These are phyloP conservation scores for Eucalyptus regnans DNA, from an alignment of 345 rosid genomes.

Conservation along the genomic window DNA sequence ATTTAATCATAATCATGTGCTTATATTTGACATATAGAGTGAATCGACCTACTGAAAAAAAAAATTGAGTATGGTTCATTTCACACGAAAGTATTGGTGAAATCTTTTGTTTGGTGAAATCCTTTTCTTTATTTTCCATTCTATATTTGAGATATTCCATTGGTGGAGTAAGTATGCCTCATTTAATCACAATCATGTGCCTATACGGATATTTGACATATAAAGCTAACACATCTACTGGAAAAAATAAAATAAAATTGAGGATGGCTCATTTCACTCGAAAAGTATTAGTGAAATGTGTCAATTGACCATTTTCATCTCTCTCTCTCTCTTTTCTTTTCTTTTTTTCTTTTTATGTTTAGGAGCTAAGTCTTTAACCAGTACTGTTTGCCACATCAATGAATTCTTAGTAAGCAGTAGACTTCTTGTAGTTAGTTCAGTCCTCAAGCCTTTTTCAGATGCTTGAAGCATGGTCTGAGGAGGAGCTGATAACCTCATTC, in stretches of 20 bases:
- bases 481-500: slow-evolving; percentile 95
- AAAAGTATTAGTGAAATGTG: not conserved
- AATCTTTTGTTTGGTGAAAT: too few species aligned
- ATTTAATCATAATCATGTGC: too few species aligned
- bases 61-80: too few species aligned
- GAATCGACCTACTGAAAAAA: too few species aligned
- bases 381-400: not conserved
- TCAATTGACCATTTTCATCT: not conserved
- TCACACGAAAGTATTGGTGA: too few species aligned
- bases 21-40: too few species aligned
- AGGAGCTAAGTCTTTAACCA: not conserved
- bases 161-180: not conserved
- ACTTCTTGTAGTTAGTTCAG: not conserved
- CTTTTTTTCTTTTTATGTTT: not conserved
- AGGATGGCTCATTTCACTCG: not conserved
- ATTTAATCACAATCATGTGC: not conserved
- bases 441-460: not conserved
- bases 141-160: not conserved
- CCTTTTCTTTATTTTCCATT: too few species aligned
- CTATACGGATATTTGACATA: too few species aligned
- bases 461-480: slow-evolving; percentile 1
- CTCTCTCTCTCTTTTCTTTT: not conserved
- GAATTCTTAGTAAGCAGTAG: not conserved
- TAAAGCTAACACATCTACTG: not conserved
- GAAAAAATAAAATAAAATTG: too few species aligned